Percentiles rank a stretch among this genome's conserved stretches.
Conservation (phyloP, 331 rosid genomes). For the Cydonia oblonga region DNA sequence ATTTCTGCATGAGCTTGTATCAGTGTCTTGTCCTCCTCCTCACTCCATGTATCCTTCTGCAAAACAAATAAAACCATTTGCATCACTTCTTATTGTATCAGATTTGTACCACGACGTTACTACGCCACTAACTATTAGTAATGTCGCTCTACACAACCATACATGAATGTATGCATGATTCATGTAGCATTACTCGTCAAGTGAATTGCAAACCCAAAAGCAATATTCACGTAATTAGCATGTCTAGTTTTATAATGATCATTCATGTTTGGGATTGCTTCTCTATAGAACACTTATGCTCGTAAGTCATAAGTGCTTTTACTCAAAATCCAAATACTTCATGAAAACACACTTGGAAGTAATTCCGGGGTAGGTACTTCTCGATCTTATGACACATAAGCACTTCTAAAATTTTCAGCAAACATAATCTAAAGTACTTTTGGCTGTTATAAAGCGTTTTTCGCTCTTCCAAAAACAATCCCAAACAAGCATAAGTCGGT, state of each 20-base stretch:
- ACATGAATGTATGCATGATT: background rate
- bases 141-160: background rate
- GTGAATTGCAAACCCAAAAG: background rate
- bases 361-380: background rate
- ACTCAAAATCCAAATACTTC: background rate
- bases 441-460: background rate
- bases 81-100: background rate
- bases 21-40: conserved; percentile 70
- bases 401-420: background rate
- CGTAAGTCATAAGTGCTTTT: background rate
- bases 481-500: background rate
- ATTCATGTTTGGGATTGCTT: background rate
- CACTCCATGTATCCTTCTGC: conserved; percentile 89
- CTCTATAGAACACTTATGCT: background rate
- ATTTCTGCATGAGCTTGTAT: conserved; percentile 67
- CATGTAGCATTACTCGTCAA: background rate
- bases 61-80: background rate
- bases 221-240: background rate
- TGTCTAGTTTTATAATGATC: background rate
- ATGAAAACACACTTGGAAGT: background rate
- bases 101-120: background rate
- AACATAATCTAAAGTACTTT: background rate
- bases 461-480: background rate
- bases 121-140: background rate
- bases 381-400: background rate